Evolutionary conservation across 176 grass and related monocot species (phyloP), one percentile per base, ranked within the genome.

Genomic region (Dendrocalamus sinicus): DNA sequence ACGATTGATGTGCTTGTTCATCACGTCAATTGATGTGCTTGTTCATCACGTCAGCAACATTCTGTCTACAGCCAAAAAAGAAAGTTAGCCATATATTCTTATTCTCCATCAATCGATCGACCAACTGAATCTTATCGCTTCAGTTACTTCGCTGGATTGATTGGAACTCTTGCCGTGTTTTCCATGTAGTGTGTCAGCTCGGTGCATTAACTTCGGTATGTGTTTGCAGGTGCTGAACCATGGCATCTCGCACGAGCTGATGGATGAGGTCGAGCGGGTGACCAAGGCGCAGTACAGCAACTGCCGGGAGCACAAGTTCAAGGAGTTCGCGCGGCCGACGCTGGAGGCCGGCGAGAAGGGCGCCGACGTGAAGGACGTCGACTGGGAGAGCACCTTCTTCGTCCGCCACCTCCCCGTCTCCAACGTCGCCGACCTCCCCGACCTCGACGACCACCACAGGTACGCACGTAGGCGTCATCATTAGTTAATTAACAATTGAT

Each of bases 371-470:
- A 87, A 64, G 37, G 63, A 90, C 86, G 32, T 96, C 43, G 97
- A 99, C 84, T 99, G 97, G 97, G 97, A 99, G 86, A 99, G 92
- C 90, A 90, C 94, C 81, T 96, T 96, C 89, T 99, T 94, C 90
- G 72, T 94, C 23, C 78, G 90, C 81, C 97, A 99, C 76, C 89
- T 81, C 48, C 97, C 97, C 0, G 82, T 76, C 77, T 91, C 97
- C 67, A 90, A 94, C 92, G 43, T 93, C 72, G 84, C 75, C 48
- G 82, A 94, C 35, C 73, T 94, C 76, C 81, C 89, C 2, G 86
- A 96, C 81, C 82, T 99, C 67, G 94, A 96, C 51, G 85, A 94
- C 53, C 84, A 90, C 50, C 88, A 99, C 88, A 91, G 88, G 96
- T 96, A 78, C 3, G 17, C 67, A 50, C 39, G 22, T 39, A 81